A percentile compares a stretch with the other conserved stretches of the same genome.
Conservation (phyloP, 352 stramenopile genomes). For the Pythium biforme region DNA sequence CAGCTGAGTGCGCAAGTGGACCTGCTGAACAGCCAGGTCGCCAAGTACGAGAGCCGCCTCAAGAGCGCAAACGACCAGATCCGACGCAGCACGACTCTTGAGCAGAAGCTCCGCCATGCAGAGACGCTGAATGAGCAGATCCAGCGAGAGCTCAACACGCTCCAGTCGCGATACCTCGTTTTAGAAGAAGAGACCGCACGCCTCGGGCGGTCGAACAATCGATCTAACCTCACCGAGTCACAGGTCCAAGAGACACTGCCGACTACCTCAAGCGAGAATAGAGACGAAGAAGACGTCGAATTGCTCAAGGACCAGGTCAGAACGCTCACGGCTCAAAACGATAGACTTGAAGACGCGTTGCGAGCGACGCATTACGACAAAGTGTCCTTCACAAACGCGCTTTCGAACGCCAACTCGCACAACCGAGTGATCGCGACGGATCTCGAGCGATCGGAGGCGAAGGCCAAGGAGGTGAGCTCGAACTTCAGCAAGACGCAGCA, state of each 20-base stretch:
- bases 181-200: conserved; percentile 51
- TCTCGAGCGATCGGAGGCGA: conserved; percentile 52
- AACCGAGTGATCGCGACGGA: conserved; percentile 66
- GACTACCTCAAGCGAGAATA: not conserved
- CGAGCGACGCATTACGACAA: conserved; percentile 82
- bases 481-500: conserved; percentile 48
- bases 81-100: conserved; percentile 34
- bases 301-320: conserved; percentile 56
- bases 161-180: conserved; percentile 46
- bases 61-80: conserved; percentile 62
- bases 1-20: conserved; percentile 71
- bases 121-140: conserved; percentile 53
- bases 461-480: conserved; percentile 40
- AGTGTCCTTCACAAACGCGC: conserved; percentile 75
- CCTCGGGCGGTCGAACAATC: conserved; percentile 22
- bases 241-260: not conserved
- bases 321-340: conserved; percentile 52
- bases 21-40: conserved; percentile 76
- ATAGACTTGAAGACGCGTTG: conserved; percentile 70
- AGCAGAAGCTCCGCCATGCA: conserved; percentile 58
- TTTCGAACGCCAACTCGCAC: conserved; percentile 77
- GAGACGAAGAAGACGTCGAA: not conserved
- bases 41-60: conserved; percentile 75
- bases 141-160: conserved; percentile 41
- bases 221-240: not conserved